Conservation (phyloP, 495 filamentous ascomycete genomes). For the Tuber borchii region DNA sequence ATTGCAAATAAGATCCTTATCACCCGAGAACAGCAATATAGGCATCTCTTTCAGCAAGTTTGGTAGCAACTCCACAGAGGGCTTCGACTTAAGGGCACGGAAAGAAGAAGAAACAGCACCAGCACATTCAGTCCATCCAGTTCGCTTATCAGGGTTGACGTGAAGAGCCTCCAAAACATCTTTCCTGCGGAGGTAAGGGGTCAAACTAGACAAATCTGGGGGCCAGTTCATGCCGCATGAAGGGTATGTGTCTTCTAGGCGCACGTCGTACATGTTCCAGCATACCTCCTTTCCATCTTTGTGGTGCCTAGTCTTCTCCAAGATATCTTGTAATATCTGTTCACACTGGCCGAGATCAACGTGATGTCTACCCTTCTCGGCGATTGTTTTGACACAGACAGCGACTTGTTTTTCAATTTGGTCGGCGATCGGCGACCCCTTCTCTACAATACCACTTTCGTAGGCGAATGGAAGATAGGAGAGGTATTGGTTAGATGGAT, state of each 20-base stretch:
- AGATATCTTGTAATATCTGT: conserved; percentile 60
- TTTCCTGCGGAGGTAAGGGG: conserved; percentile 73
- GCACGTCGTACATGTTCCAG: conserved; percentile 91
- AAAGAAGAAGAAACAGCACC: conserved; percentile 68
- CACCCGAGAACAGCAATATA: conserved; percentile 82
- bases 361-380: conserved; percentile 51
- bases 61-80: conserved; percentile 69
- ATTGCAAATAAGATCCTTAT: conserved; percentile 93
- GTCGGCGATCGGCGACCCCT: conserved; percentile 57
- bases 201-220: conserved; percentile 66
- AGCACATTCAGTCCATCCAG: conserved; percentile 88
- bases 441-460: conserved; percentile 61
- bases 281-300: conserved; percentile 53
- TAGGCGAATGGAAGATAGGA: conserved; percentile 75
- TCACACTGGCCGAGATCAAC: conserved; percentile 70
- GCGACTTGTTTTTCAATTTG: conserved; percentile 64
- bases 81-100: conserved; percentile 58
- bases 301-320: conserved; percentile 51
- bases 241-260: conserved; percentile 63
- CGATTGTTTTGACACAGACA: conserved; percentile 55
- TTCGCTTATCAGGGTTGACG: conserved; percentile 68
- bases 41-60: conserved; percentile 67
- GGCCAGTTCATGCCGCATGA: conserved; percentile 96
- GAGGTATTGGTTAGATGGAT: conserved; percentile 81
- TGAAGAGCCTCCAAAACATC: conserved; percentile 77